Evolutionary conservation across 345 rosid species (phyloP), one percentile per base, ranked within the genome.

Genomic region (Camelina sativa): DNA sequence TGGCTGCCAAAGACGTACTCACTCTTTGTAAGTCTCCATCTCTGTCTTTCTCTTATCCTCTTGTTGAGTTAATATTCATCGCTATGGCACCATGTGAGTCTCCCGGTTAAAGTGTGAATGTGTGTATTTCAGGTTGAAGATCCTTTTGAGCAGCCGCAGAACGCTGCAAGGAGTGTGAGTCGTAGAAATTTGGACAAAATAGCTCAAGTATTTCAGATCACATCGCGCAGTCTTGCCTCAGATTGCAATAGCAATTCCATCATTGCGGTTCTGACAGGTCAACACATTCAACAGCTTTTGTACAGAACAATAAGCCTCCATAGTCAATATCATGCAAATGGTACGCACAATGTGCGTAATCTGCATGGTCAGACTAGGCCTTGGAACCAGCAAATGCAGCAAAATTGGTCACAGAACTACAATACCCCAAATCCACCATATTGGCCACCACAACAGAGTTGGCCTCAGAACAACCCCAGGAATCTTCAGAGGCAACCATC

Each of bases 111-210:
- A 34, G 37, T 52, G 15, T 35, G 54, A 65, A 65, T 65, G 55
- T 63, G 72, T 62, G 58, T 69, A 65, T 47, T 44, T 68, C 73
- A 94, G 97, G 79, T 91, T 52, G 98, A 94, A 84, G 98, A 94
- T 84, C 98, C 97, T 20, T 86, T 89, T 16, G 96, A 91, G 84
- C 96, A 87, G 81, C 91, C 93, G 8, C 88, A 82, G 81, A 94
- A 91, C 76, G 52, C 90, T 48, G 95, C 97, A 22, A 85, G 97
- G 69, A 80, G 86, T 22, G 95, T 94, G 10, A 79, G 82, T 40
- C 74, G 79, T 47, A 79, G 67, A 66, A 84, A 85, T 72, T 74
- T 94, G 77, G 67, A 46, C 11, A 84, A 62, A 76, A 90, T 94
- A 76, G 79, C 86, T 3, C 84, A 81, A 74, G 90, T 76, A 7